phyloP scores from a whole-genome alignment of 179 eudicot species.

The Patellifolia procumbens region DNA sequence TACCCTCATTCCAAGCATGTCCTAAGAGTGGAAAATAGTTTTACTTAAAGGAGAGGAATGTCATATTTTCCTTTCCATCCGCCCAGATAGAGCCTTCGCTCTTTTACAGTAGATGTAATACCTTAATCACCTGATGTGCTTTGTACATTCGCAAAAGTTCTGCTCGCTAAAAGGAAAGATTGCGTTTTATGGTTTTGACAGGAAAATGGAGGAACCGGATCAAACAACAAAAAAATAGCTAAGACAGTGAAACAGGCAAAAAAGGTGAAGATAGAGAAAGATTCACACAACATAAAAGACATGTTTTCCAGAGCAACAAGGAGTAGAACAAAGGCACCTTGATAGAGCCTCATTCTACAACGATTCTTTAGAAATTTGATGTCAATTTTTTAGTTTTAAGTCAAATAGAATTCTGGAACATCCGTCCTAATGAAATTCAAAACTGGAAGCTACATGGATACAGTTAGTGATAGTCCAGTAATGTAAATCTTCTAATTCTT shows the following conservation, averaged over 20 bases:
- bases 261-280: conserved; percentile 71
- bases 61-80: no score
- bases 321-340: conserved; percentile 39
- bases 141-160: neutral
- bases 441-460: no score
- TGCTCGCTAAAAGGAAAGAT: neutral
- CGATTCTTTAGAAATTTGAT: neutral
- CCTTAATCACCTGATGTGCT: neutral
- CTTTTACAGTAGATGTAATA: no score
- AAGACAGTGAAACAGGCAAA: conserved; percentile 58
- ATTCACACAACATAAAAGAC: conserved; percentile 77
- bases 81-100: no score
- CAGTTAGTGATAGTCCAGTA: neutral
- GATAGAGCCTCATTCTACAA: neutral
- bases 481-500: neutral
- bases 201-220: conserved; percentile 45
- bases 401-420: neutral
- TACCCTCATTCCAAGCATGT: no score
- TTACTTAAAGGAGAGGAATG: no score
- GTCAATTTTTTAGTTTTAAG: conserved; percentile 1
- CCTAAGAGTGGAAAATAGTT: no score
- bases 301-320: conserved; percentile 85
- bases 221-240: conserved; percentile 50
- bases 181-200: neutral
- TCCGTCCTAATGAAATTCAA: neutral